phyloP scores from a whole-genome alignment of 345 rosid species.

The Arabidopsis suecica region DNA sequence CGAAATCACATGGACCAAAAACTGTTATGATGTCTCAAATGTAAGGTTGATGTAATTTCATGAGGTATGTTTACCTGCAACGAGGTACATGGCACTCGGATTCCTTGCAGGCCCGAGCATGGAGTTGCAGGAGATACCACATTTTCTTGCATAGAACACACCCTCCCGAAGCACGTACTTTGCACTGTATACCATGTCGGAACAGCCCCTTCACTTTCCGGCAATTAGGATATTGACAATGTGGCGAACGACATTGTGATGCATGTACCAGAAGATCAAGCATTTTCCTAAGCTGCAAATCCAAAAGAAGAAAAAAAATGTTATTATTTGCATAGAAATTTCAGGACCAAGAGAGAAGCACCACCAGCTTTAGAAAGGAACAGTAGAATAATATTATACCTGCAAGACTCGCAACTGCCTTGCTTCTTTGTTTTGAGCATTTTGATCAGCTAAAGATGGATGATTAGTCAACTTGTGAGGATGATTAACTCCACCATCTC shows the following conservation, averaged over 20 bases:
- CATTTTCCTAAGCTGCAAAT: conserved; percentile 96
- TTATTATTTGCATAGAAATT: background rate
- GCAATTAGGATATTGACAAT: conserved; percentile 96
- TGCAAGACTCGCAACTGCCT: conserved; percentile 86
- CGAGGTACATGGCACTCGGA: conserved; percentile 97
- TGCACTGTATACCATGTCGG: conserved; percentile 97
- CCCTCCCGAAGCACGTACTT: conserved; percentile 92
- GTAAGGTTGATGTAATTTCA: background rate
- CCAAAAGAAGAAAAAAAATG: conserved; percentile 15
- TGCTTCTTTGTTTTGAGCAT: conserved; percentile 99
- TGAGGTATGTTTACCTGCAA: conserved; percentile 70
- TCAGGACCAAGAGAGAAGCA: conserved; percentile 25
- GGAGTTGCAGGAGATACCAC: conserved; percentile 99
- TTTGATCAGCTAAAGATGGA: conserved; percentile 92
- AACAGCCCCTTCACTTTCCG: conserved; percentile 98
- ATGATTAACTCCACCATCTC: conserved; percentile 92
- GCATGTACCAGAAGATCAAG: conserved; percentile 99
- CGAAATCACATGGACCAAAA: conserved; percentile 18
- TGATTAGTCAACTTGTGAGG: conserved; percentile 98
- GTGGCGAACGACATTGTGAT: conserved; percentile 84
- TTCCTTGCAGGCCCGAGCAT: conserved; percentile 99
- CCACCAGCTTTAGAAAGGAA: background rate
- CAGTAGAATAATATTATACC: conserved; percentile 45
- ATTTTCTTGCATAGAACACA: conserved; percentile 94
- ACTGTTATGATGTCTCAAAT: background rate